Conservation (phyloP, 139 green algal genomes). For the Chlorella sp. region DNA sequence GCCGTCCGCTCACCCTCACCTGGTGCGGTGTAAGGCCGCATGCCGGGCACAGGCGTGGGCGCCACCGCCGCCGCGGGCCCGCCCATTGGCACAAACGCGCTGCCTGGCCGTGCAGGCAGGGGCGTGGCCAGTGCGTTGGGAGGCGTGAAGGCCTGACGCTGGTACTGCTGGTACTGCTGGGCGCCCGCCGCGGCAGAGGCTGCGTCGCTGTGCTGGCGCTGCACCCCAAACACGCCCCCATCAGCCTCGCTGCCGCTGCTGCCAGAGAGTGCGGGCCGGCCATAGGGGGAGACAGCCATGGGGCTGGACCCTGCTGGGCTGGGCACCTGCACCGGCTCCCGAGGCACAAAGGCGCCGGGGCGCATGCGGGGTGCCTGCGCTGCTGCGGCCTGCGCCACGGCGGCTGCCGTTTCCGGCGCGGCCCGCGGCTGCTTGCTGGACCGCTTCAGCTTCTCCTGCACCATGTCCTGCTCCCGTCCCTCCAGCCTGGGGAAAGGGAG, state of each 20-base stretch:
- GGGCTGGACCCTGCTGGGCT: not conserved
- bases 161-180: constrained; percentile 20
- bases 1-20: not conserved
- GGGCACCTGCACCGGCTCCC: not conserved
- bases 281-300: not conserved
- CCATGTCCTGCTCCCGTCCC: constrained; percentile 78
- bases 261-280: not conserved
- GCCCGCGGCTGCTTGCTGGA: constrained; percentile 24
- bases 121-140: constrained; percentile 38
- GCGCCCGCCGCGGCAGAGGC: too few relatives aligned
- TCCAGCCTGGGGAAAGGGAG: constrained; percentile 59
- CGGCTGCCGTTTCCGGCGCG: not conserved
- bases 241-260: not conserved
- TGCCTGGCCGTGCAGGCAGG: constrained; percentile 18
- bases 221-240: not conserved
- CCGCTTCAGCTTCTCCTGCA: constrained; percentile 88
- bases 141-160: constrained; percentile 41
- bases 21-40: constrained; percentile 6
- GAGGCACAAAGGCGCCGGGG: constrained; percentile 31
- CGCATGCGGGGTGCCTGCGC: not conserved
- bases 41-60: constrained; percentile 18
- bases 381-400: not conserved
- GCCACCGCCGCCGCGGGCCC: not conserved
- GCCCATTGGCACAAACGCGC: not conserved
- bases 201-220: constrained; percentile 9